Base-by-base conservation (phyloP, 768 basidiomycete genomes). In the Calocera cornea region DNA sequence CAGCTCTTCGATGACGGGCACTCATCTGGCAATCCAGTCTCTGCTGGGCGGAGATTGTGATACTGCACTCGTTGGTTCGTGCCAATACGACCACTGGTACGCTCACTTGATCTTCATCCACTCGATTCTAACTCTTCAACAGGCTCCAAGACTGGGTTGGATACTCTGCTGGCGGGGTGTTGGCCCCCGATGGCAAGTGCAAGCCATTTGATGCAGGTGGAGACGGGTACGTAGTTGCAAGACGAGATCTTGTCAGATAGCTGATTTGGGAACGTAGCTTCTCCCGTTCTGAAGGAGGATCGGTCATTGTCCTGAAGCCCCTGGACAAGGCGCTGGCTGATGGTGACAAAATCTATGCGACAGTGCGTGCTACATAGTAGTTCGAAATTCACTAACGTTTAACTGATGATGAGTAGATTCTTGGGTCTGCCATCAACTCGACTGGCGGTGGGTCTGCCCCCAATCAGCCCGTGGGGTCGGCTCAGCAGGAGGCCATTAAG, bases 21-120 rank as follows among this genome's bases (percentile, higher is more conserved):
- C 81, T 54, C 83, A 84, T 72, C 76, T 84, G 19, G 83, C 80
- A 1, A 75, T 83, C 1, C 78, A 80, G 34, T 78, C 80, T 0
- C 73, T 84, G 3, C 73, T 73, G 24, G 73, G 71, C 34, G 81
- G 81, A 0, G 83, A 83, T 44, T 78, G 82, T 34, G 78, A 82
- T 31, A 77, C 80, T 2, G 83, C 83, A 0, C 74, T 84, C 8
- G 78, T 84, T 33, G 80, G 77, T 10, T 79, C 80, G 22, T 75
- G 76, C 68, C 82, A 82, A 65, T 65, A 79, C n/a, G 80, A 81
- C 70, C 74, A 75, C 44, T 70, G 79, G 81, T 79, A 64, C 66
- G 72, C 72, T 50, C 40, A 36, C 1, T n/a, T 69, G 67, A 33
- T 38, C 49, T 33, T 34, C 2, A 16, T 1, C 68, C 5, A n/a